Evolutionary conservation across 1,284 basidiomycete species (phyloP), one percentile per base, ranked within the genome.

Genomic region (Takashimella tepidaria): DNA sequence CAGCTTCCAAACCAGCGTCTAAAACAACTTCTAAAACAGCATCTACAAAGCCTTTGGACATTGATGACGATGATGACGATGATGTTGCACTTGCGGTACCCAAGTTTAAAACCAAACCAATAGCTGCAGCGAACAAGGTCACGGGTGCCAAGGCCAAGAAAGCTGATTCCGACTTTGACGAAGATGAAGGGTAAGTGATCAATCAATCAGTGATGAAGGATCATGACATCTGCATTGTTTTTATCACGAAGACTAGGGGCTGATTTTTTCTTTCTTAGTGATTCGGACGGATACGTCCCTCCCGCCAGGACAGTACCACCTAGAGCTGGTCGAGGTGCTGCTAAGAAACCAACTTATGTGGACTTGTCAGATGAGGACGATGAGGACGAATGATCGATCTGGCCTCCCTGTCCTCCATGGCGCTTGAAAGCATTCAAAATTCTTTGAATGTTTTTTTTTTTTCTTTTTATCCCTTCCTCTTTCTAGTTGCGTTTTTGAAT

Each of bases 61-160:
- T 45, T 57, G 10, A 55, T 57, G n/a, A 48, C 40, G 27, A 57
- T 55, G 44, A 58, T 45, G 53, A 53, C 50, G 51, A 49, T 25
- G 57, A 61, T 31, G 54, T 50, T 41, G 56, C 55, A 5, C 16
- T 60, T 5, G 12, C 26, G 12, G 60, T 54, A 50, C 54, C 59
- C 19, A 54, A 57, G 46, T 12, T 48, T 11, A 56, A 48, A 44
- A 21, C 58, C 21, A 57, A 60, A 43, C 44, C 53, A 24, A 43
- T 45, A 63, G 76, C 84, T 5, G 78, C 84, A 11, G 78, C 82
- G 6, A 86, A 80, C 73, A 85, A 82, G 57, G 66, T 81, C 1
- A 68, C 80, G n/a, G n/a, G n/a, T 55, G 25, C 59, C 56, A 51
- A 55, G 56, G 22, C 27, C 10, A 60, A 60, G 51, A 51, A 48